Base-by-base conservation (phyloP, 2,329 filamentous ascomycete genomes). In the Epichloe scottii region DNA sequence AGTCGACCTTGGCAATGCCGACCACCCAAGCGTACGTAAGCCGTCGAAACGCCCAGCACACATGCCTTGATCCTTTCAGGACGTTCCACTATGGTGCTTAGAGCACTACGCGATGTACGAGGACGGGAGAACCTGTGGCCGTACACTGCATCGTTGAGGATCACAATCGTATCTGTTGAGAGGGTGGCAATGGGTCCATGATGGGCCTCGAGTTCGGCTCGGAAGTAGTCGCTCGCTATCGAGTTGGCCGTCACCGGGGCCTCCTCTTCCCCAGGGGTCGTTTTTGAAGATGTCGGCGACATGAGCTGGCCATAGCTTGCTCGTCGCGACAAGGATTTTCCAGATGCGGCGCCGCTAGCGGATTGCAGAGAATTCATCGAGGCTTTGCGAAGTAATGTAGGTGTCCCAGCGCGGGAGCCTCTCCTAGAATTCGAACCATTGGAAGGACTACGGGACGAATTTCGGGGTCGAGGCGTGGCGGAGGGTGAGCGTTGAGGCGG, bases 111-210 rank as follows among this genome's bases (percentile, higher is more conserved):
- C 21, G 81, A 84, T 1, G 89, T 85, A 59, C 86, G 84, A 4
- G 89, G 89, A 43, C 93, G 79, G 11, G 90, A 88, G 66, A 83
- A 98, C 21, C 89, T 84, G 69, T 98, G 93, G 23, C 91, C 90
- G 64, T 97, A 98, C 68, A 91, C 95, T 49, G 86, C 84, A 69
- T 98, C 93, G 60, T 97, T 89, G 2, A 98, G 71, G 33, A 98
- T 77, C 45, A 97, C 89, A 4, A 94, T 69, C 0, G 89, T 89
- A 54, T 89, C 73, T 11, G 77, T 67, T 35, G 68, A 57, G 26
- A 66, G 62, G 8, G 67, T 66, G 2, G 68, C 64, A 11, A 68
- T 64, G 2, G 62, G 62, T 34, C 71, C 68, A 52, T 83, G 77
- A 59, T 88, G 83, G 6, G 75, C 66, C 15, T 78, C 73, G 34